phyloP scores from a whole-genome alignment of 176 grass and related monocot species.

The Triticum monococcum region DNA sequence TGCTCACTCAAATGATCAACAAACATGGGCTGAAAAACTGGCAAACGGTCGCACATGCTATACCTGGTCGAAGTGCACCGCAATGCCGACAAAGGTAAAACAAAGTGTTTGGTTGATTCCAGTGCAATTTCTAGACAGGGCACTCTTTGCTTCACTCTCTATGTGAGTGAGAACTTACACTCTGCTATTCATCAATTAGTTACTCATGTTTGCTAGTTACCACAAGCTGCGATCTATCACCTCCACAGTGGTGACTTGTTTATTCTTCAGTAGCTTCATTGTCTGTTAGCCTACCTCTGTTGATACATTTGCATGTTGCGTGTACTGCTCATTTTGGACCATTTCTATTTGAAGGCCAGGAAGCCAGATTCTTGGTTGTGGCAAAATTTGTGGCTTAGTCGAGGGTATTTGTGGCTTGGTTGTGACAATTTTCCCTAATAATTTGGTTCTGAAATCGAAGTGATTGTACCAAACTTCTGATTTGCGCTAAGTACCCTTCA shows the following conservation, averaged over 20 bases:
- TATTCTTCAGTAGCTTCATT: conserved; percentile 7
- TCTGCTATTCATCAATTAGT: background rate
- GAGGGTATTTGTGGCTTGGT: background rate
- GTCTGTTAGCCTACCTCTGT: background rate
- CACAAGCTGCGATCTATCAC: background rate
- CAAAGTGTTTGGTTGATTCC: conserved; percentile 9
- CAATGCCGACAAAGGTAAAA: conserved; percentile 63
- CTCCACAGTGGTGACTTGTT: background rate
- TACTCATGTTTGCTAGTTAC: conserved; percentile 17
- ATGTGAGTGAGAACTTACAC: background rate
- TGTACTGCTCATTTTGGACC: background rate
- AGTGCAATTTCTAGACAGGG: conserved; percentile 12
- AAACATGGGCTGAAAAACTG: conserved; percentile 57
- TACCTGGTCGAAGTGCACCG: conserved; percentile 47
- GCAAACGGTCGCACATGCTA: conserved; percentile 46
- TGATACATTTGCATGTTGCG: conserved; percentile 8
- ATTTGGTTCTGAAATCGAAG: background rate
- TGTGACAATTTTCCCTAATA: background rate
- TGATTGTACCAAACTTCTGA: conserved; percentile 7
- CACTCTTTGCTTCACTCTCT: background rate
- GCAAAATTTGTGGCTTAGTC: background rate
- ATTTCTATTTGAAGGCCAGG: background rate
- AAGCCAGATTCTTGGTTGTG: conserved; percentile 13
- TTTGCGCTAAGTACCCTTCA: background rate
- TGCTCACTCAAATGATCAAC: conserved; percentile 53